These are phyloP conservation scores for Closterium sp. DNA, from an alignment of 139 green algal genomes.

Conservation along the genomic window DNA sequence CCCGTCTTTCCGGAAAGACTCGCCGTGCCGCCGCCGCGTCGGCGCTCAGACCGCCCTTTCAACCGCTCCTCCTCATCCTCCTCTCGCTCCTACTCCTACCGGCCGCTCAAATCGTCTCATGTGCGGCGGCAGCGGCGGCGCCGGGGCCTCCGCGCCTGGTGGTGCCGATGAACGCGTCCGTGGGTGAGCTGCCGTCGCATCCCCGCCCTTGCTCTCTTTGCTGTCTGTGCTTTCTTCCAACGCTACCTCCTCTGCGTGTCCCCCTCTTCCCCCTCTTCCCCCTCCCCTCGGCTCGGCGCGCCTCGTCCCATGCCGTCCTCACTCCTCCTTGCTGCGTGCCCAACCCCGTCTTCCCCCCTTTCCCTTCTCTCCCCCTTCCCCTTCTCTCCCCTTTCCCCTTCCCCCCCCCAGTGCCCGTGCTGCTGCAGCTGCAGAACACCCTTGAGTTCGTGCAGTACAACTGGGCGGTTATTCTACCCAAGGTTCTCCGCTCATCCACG, in stretches of 20 bases:
- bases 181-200: neutral
- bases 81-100: neutral
- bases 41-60: neutral
- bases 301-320: neutral
- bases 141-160: slow-evolving; percentile 17
- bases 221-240: neutral
- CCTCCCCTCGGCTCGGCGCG: slow-evolving; percentile 7
- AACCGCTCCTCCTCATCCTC: neutral
- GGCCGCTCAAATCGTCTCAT: neutral
- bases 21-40: no score
- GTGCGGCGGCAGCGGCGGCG: neutral
- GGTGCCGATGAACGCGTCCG: slow-evolving; percentile 32
- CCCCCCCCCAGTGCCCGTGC: no score
- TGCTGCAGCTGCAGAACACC: no score
- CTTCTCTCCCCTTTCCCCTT: neutral
- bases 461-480: no score
- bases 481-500: neutral
- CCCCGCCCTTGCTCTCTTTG: slow-evolving; percentile 3
- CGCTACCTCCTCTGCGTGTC: neutral
- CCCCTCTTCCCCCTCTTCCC: neutral
- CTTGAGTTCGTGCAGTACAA: no score
- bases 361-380: neutral
- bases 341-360: neutral
- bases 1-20: neutral
- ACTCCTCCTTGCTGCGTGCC: neutral